These are phyloP conservation scores for Allantophomopsis lycopodina DNA, from an alignment of 2,329 filamentous ascomycete species.

Conservation along the genomic window DNA sequence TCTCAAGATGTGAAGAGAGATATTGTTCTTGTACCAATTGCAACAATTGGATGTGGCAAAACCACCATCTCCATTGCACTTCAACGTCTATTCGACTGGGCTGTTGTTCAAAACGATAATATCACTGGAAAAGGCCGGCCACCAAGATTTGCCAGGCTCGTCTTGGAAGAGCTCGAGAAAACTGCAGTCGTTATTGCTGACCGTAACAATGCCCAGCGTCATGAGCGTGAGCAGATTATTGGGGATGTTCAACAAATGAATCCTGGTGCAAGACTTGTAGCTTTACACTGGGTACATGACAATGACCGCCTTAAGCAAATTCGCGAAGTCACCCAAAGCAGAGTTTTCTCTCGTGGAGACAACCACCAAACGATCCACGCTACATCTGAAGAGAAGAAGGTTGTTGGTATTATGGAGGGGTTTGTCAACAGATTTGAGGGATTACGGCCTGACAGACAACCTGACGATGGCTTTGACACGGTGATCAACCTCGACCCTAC, in stretches of 20 bases:
- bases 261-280: slow-evolving; percentile 58
- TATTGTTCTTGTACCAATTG: slow-evolving; percentile 77
- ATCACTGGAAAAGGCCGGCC: slow-evolving; percentile 70
- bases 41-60: slow-evolving; percentile 93
- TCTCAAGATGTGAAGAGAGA: slow-evolving; percentile 46
- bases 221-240: slow-evolving; percentile 80
- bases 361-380: slow-evolving; percentile 98
- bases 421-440: slow-evolving; percentile 81
- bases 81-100: slow-evolving; percentile 75
- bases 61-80: slow-evolving; percentile 81
- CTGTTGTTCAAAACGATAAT: slow-evolving; percentile 93
- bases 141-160: slow-evolving; percentile 59
- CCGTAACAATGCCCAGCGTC: slow-evolving; percentile 82
- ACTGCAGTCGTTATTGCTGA: slow-evolving; percentile 75
- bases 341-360: slow-evolving; percentile 76
- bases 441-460: slow-evolving; percentile 47
- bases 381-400: slow-evolving; percentile 57
- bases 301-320: slow-evolving; percentile 53
- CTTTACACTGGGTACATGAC: slow-evolving; percentile 79
- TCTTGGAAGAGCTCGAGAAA: slow-evolving; percentile 49
- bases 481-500: slow-evolving; percentile 75
- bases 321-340: slow-evolving; percentile 57
- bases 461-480: slow-evolving; percentile 71
- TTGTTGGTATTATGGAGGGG: slow-evolving; percentile 85
- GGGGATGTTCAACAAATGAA: slow-evolving; percentile 56